phyloP scores from a whole-genome alignment of 116 monocot genomes.

The Zostera marina region DNA sequence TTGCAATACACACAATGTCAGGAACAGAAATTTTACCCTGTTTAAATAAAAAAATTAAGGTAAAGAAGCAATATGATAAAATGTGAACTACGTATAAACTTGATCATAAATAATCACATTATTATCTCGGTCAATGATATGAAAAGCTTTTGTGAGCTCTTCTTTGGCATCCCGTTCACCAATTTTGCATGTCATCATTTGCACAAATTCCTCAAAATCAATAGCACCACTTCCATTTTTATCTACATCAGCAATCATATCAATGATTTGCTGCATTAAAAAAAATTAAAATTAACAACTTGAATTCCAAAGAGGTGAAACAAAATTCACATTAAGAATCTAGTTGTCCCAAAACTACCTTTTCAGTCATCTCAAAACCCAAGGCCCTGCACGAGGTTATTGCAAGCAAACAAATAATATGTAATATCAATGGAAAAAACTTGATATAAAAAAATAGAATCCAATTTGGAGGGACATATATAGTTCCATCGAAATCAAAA shows the following conservation, averaged over 20 bases:
- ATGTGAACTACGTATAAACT: neutral
- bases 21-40: constrained; percentile 74
- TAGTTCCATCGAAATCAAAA: constrained; percentile 8
- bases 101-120: constrained; percentile 36
- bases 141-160: constrained; percentile 77
- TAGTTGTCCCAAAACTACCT: constrained; percentile 22
- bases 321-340: neutral
- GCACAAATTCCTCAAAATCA: constrained; percentile 81
- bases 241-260: constrained; percentile 95
- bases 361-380: constrained; percentile 95
- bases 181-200: constrained; percentile 95
- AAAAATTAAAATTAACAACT: neutral
- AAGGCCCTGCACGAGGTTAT: constrained; percentile 52
- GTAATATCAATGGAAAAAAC: neutral
- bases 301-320: neutral
- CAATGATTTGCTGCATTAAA: constrained; percentile 55
- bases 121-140: constrained; percentile 81
- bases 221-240: constrained; percentile 92
- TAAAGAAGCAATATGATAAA: neutral
- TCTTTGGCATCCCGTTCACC: constrained; percentile 89
- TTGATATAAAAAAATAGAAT: neutral
- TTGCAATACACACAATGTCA: constrained; percentile 57
- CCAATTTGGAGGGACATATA: neutral
- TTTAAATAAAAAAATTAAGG: neutral
- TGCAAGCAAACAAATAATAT: neutral